Evolutionary conservation across 2,329 filamentous ascomycete genomes (phyloP).

Genomic region (Fusarium lateritium): DNA sequence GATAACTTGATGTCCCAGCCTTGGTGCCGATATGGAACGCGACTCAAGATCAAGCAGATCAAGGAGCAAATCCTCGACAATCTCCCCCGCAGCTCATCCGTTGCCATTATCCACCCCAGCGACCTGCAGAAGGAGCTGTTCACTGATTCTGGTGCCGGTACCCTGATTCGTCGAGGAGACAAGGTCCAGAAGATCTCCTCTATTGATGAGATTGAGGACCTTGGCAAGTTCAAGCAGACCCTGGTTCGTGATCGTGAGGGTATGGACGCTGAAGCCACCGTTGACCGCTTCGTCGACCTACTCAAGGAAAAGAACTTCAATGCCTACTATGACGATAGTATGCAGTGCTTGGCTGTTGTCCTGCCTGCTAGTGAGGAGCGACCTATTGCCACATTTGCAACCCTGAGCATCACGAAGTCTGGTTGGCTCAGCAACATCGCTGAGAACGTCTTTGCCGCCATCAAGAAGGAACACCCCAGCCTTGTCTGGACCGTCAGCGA

Average conservation of each 20-base stretch:
- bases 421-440: constrained; percentile 96
- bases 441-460: constrained; percentile 93
- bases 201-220: constrained; percentile 81
- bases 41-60: constrained; percentile 97
- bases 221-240: constrained; percentile 84
- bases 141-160: constrained; percentile 95
- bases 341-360: constrained; percentile 93
- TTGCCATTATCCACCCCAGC: constrained; percentile 97
- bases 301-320: constrained; percentile 85
- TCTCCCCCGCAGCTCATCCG: constrained; percentile 91
- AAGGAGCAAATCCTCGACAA: constrained; percentile 87
- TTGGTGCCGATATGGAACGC: constrained; percentile 95
- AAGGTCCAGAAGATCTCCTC: constrained; percentile 84
- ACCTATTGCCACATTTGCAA: constrained; percentile 85
- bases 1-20: constrained; percentile 92
- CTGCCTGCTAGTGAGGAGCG: constrained; percentile 78
- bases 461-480: constrained; percentile 94
- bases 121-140: constrained; percentile 97
- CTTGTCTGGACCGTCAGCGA: constrained; percentile 96
- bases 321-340: constrained; percentile 93
- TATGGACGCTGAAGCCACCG: constrained; percentile 84
- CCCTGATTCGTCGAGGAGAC: constrained; percentile 90
- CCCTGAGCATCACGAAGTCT: constrained; percentile 92
- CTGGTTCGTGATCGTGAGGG: constrained; percentile 86
- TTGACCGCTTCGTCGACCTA: constrained; percentile 88